Evolutionary conservation across 805 yeast genomes (phyloP).

Genomic region (Saccharomycopsis javanensis): DNA sequence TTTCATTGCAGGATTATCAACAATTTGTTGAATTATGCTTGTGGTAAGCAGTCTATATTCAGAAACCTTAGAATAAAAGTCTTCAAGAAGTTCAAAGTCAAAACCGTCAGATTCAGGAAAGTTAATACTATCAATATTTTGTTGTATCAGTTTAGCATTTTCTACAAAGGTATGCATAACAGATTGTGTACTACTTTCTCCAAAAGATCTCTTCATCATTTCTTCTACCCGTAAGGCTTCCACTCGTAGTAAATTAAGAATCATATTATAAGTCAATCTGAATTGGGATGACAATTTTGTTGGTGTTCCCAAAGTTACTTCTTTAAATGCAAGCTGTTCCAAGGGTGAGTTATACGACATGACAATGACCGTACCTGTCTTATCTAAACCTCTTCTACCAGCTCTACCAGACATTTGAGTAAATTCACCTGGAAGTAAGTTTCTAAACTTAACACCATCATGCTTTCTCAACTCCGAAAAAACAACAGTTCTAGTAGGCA

Average conservation of each 20-base stretch:
- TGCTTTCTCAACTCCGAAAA: constrained; percentile 80
- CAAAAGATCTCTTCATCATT: constrained; percentile 91
- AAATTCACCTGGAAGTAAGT: constrained; percentile 88
- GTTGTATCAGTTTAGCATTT: constrained; percentile 45
- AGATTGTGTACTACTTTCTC: constrained; percentile 82
- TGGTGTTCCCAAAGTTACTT: constrained; percentile 79
- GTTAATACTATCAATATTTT: constrained; percentile 31
- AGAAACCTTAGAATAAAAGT: constrained; percentile 35
- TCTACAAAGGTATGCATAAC: constrained; percentile 78
- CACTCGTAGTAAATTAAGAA: constrained; percentile 77
- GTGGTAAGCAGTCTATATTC: constrained; percentile 38
- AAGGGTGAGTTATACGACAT: constrained; percentile 72
- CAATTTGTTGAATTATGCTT: constrained; percentile 38
- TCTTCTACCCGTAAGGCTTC: constrained; percentile 97
- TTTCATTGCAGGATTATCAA: constrained; percentile 38
- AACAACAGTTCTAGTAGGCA: constrained; percentile 94
- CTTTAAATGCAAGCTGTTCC: constrained; percentile 51
- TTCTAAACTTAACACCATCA: constrained; percentile 78
- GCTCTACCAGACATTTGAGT: constrained; percentile 99
- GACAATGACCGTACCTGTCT: constrained; percentile 87
- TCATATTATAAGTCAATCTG: constrained; percentile 92
- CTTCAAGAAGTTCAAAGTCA: constrained; percentile 31
- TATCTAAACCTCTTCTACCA: constrained; percentile 92
- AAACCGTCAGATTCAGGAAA: constrained; percentile 2
- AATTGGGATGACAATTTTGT: constrained; percentile 88